Base-by-base conservation (phyloP, 2,329 filamentous ascomycete species). In the Cladosporium velox region DNA sequence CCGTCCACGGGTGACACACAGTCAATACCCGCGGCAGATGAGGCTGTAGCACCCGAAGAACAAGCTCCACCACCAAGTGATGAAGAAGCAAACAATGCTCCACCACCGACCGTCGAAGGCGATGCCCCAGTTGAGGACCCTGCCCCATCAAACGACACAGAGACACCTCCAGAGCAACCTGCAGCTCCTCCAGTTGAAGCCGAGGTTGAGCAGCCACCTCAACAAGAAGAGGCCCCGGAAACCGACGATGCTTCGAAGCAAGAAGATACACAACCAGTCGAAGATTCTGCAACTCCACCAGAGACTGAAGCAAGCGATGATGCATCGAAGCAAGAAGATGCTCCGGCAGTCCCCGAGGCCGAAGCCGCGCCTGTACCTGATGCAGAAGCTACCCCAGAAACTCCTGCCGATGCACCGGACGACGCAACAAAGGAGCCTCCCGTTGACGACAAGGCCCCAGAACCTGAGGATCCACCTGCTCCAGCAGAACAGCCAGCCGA, bases 361-460 rank as follows among this genome's bases (percentile, higher is more conserved):
- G 69, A 68, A 10, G n/a, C 59, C n/a, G 68, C 15, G 24, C 12
- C 49, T n/a, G 49, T 30, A 30, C 24, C 7, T 30, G 55, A 68
- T 14, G 68, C 69, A 28, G 49, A 30, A 30, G 34, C 61, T 30
- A 30, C 34, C n/a, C 41, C 61, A 55, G 61, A n/a, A 24, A 12
- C 28, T 34, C 15, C 52, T 12, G 26, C 24, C 5, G 58, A 49
- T 21, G 18, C 58, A 14, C 34, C 18, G 6, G 38, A 28, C 28
- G 41, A 60, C 38, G 38, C 38, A 34, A 15, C 65, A 51, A 57
- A 61, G 7, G 57, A 61, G 2, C 64, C 67, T 14, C 28, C 62
- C 18, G 68, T 68, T 18, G 67, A 69, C n/a, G 49, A 35, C 4
- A 28, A 34, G 34, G 34, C 18, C 4, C 24, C 24, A 4, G 34